phyloP scores from a whole-genome alignment of 2,329 filamentous ascomycete species.

The Arthroderma sp. region DNA sequence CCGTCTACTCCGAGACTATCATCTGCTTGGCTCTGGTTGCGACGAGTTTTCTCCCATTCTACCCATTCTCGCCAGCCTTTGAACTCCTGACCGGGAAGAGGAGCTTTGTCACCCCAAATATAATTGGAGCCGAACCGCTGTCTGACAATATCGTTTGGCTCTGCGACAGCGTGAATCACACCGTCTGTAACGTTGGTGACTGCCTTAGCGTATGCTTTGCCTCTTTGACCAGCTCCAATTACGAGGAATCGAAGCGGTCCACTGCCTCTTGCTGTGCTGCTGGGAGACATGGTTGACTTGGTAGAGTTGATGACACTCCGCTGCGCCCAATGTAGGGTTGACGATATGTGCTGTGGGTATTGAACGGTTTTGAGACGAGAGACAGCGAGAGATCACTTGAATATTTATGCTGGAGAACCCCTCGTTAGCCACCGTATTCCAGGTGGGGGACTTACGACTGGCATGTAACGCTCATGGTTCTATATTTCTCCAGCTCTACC shows the following conservation, averaged over 20 bases:
- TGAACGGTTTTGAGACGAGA: no score
- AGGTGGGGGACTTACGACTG: no score
- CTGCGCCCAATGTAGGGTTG: no score
- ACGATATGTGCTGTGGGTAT: no score
- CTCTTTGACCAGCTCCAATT: constrained; percentile 71
- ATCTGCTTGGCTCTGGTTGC: constrained; percentile 38
- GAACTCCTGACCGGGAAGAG: constrained; percentile 55
- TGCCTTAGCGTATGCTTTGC: constrained; percentile 58
- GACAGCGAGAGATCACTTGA: no score
- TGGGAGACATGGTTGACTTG: not conserved
- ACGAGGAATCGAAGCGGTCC: constrained; percentile 53
- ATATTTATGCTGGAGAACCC: no score
- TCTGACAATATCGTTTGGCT: constrained; percentile 68
- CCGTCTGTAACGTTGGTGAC: constrained; percentile 53
- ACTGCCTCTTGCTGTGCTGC: not conserved
- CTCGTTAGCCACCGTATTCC: no score
- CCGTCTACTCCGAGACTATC: constrained; percentile 47
- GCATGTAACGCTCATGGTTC: no score
- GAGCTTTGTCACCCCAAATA: constrained; percentile 50
- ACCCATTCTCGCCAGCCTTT: constrained; percentile 61
- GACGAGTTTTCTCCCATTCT: constrained; percentile 53
- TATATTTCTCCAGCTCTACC: no score
- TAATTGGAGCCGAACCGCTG: constrained; percentile 54
- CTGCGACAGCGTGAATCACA: constrained; percentile 63
- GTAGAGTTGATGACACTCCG: not conserved